Conservation (phyloP, 176 grass and related monocot species). For the Phragmites australis region DNA sequence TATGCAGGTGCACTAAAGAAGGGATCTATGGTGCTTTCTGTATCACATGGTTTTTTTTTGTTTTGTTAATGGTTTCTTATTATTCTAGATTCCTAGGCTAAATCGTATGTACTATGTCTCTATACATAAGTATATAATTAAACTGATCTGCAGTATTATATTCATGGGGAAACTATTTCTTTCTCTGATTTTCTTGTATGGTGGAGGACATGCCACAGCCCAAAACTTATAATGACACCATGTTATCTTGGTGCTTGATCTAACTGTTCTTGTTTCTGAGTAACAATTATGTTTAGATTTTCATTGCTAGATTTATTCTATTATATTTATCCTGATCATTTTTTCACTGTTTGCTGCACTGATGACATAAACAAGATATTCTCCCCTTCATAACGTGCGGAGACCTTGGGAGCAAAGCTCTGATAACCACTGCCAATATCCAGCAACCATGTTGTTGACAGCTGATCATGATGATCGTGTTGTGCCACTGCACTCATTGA, state of each 20-base stretch:
- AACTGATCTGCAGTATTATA: neutral
- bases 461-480: slow-evolving; percentile 95
- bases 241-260: neutral
- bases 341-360: slow-evolving; percentile 22
- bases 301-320: slow-evolving; percentile 8
- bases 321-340: slow-evolving; percentile 25
- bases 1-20: neutral
- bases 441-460: slow-evolving; percentile 83
- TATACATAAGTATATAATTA: neutral
- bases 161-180: neutral
- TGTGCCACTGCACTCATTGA: slow-evolving; percentile 90
- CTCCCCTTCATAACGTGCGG: slow-evolving; percentile 83
- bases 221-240: too few species aligned
- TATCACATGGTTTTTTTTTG: neutral
- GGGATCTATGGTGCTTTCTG: neutral
- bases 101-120: neutral
- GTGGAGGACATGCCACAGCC: neutral
- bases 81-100: neutral
- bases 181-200: neutral
- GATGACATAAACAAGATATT: slow-evolving; percentile 63
- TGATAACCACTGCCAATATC: slow-evolving; percentile 54
- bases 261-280: neutral
- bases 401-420: slow-evolving; percentile 72
- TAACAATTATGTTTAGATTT: neutral
- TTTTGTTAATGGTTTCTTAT: neutral